Conservation (phyloP, 1,139 yeast species). For the Candida sanyaensis region DNA sequence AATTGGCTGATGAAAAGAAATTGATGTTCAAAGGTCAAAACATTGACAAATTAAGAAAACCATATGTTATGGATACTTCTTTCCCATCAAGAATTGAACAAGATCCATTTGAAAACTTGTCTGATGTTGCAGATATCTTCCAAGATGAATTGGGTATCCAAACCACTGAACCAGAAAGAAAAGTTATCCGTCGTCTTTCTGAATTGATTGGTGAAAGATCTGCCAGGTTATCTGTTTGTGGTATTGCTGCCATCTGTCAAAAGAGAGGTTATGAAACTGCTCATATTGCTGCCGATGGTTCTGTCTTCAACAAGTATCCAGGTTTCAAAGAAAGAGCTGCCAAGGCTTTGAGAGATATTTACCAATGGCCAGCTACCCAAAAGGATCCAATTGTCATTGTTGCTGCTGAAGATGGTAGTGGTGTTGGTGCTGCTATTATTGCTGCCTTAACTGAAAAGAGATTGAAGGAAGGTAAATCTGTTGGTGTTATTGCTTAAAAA, state of each 20-base stretch:
- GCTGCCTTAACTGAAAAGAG: slow-evolving; percentile 91
- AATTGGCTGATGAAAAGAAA: slow-evolving; percentile 60
- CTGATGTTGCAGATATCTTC: slow-evolving; percentile 73
- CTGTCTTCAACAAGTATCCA: slow-evolving; percentile 92
- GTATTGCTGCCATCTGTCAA: slow-evolving; percentile 91
- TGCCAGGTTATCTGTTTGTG: slow-evolving; percentile 91
- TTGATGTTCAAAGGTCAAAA: slow-evolving; percentile 72
- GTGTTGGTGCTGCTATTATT: slow-evolving; percentile 97
- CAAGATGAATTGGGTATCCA: slow-evolving; percentile 55
- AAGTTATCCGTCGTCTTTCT: slow-evolving; percentile 77
- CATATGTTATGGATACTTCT: slow-evolving; percentile 85
- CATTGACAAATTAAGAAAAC: slow-evolving; percentile 52
- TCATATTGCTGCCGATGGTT: slow-evolving; percentile 97
- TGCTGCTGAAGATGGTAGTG: slow-evolving; percentile 97
- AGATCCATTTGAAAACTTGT: slow-evolving; percentile 85
- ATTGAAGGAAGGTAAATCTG: slow-evolving; percentile 67
- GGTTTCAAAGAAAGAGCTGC: slow-evolving; percentile 89
- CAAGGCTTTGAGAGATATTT: slow-evolving; percentile 83
- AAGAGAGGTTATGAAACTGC: slow-evolving; percentile 79
- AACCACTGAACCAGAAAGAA: slow-evolving; percentile 79
- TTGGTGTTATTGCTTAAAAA: slow-evolving; percentile 47
- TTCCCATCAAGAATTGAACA: slow-evolving; percentile 85
- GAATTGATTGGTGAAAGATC: slow-evolving; percentile 91
- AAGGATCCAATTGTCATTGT: slow-evolving; percentile 81
- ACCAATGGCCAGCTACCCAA: slow-evolving; percentile 63